Base-by-base conservation (phyloP, 345 rosid genomes). In the Hibiscus syriacus region DNA sequence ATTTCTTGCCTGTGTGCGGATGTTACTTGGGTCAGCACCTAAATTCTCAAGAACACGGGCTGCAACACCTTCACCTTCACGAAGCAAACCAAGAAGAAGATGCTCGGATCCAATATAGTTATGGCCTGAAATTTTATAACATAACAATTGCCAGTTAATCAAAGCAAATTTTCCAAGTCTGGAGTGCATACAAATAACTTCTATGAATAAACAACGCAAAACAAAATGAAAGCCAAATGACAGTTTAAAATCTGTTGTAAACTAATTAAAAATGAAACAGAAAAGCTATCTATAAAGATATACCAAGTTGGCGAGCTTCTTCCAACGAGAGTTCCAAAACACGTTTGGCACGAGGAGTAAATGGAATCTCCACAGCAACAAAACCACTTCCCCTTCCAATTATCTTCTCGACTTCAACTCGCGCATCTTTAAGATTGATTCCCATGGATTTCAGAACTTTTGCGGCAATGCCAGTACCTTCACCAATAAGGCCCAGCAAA, bases 61-160 rank as follows among this genome's bases (percentile, higher is more conserved):
- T 20, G 99, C 98, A 48, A 95, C 98, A 74, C 99, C 99, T 83
- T 95, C 99, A 55, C 99, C 99, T 81, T 95, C 99, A 27, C 97
- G 91, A 58, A 95, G 92, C 61, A 92, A 85, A 70, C 98, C 96
- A 55, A 95, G 97, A 71, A 95, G 91, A 75, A 95, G 82, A 76
- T 95, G 99, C 86, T 95, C 99, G 19, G 99, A 90, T 58, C 99
- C 99, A 70, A 95, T 95, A 73, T 95, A 92, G 80, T 90, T 95
- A 74, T 92, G 99, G 45, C 99, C 99, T 93, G 80, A 32, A 78
- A 76, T 74, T 32, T 41, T 50, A 73, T 36, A 20, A 57, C 46
- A 68, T 26, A 58, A 8, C 14, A 61, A 30, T 34, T 29, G 17
- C 16, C 54, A 17, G 55, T 53, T 50, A 59, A 27, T 14, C 53